Base-by-base conservation (phyloP, 163 green algal genomes). In the Smithsoniella earleae region DNA sequence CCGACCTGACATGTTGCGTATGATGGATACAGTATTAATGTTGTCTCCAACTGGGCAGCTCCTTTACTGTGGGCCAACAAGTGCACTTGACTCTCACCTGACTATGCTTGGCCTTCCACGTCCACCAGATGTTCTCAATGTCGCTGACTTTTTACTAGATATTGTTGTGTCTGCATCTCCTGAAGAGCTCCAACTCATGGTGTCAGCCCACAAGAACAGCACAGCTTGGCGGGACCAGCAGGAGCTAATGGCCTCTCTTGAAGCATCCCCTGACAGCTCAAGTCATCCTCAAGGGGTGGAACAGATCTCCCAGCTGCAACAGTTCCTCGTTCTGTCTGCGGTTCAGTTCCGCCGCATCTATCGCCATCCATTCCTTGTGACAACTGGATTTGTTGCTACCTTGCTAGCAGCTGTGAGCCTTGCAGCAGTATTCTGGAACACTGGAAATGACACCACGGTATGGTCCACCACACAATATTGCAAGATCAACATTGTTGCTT, bases 61-160 rank as follows among this genome's bases (percentile, higher is more conserved):
- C 30, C 85, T 93, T 27, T 90, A 85, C 63, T 82, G 74, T 1
- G 86, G 86, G 22, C 77, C 83, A 36, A 83, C 81, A 18, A 27
- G 22, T 3, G 28, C 58, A 2, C 83, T 84, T 18, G 45, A 73
- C 25, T 49, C 55, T 18, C 80, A 89, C 81, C 89, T 93, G 76
- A 66, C 58, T 0, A 65, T 63, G 2, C 74, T 88, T 36, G 77
- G 82, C 49, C 81, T 84, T 76, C 37, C 46, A 1, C 52, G 77
- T 30, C 69, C 77, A 1, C 44, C 33, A 16, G 54, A 72, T 2
- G 62, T 36, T 31, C 82, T 84, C 64, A 80, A 79, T 34, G 79
- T 90, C 28, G 83, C 82, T 2, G 87, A 92, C 62, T 79, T 82
- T 44, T 78, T 89, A 74, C 76, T 92, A 46, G 87, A 92, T 62